Base-by-base conservation (phyloP, 2,329 filamentous ascomycete genomes). In the Xylaria hypoxylon region DNA sequence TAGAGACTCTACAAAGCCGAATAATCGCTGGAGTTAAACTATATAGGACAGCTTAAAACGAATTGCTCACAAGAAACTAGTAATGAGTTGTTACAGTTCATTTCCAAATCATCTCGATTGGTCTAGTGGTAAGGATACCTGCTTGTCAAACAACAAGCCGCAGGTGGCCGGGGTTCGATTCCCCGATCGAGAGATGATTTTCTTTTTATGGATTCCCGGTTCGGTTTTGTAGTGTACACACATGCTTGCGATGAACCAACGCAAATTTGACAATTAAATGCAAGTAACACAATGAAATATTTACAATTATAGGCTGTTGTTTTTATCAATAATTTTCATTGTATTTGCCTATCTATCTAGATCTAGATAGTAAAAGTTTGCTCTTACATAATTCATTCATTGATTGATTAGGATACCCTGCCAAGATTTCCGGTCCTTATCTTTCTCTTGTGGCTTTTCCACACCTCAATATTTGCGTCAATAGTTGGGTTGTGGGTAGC, bases 141-240 rank as follows among this genome's bases (percentile, higher is more conserved):
- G 71, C 72, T 74, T 74, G 72, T 74, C 72, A 74, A 48, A 5
- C 2, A 19, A 15, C 40, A 64, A 45, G 22, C 17, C 75, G 74
- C 73, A 72, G 73, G 73, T 73, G 74, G 71, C 74, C 74, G 74
- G 74, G 74, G 74, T 76, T 76, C 74, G 71, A 76, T 76, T 75
- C 73, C 76, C 76, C 76, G 76, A 77, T 77, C 75, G 75, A 77
- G 75, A 77, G 75, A 44, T 19, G 60, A 3, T 42, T 61, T 63
- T 58, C 60, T 60, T 62, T 45, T 48, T 42, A 8, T 26, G 2
- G 35, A 38, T 38, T 15, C 15, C 15, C 35, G 2, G 13, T 38
- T 38, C 35, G 35, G 13, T 38, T 2, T 15, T 15, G 13, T 38
- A 5, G 5, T 31, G 13, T 11, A 15, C 35, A 38, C 35, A 5